Evolutionary conservation across 345 rosid species (phyloP), one percentile per base, ranked within the genome.

Genomic region (Viola odorata): DNA sequence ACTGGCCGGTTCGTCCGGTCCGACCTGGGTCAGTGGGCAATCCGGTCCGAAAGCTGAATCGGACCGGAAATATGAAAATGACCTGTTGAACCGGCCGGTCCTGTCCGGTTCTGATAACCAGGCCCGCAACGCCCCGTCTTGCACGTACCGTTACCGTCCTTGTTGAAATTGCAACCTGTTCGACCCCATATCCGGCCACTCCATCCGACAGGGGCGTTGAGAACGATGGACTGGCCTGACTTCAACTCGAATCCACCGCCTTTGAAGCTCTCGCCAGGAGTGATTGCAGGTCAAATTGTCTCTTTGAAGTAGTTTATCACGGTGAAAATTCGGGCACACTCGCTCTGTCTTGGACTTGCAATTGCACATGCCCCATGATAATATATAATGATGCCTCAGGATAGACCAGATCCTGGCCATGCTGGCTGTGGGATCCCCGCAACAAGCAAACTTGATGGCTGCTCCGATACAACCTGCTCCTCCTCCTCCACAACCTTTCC

Each of bases 151-250:
- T 68, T 81, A 6, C 91, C 97, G 5, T 60, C 72, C 48, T 67
- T 59, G 70, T 89, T 82, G 9, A 92, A 92, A 0, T 66, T 76
- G 78, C 97, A 92, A 1, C 94, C 97, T 12, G 79, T 80, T 73
- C 97, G 78, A 16, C 79, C 96, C 98, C 98, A 92, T 13, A 92
- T 84, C 58, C 94, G 77, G 3, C 98, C 98, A 8, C 73, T 61
- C 98, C 98, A 92, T 3, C 89, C 87, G 1, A 84, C 85, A 0
- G 96, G 98, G 37, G 98, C 94, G 0, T 15, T 48, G 67, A 84
- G 75, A 2, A 84, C 85, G 0, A 81, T 65, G 4, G 96, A 87
- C 59, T 92, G 91, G 49, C 84, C 90, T 6, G 90, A 4, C 68
- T 82, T 85, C 13, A 92, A 66, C 12, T 48, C 56, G 55, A 92